These are phyloP conservation scores for Epichloe sibirici DNA, from an alignment of 2,329 filamentous ascomycete species.

Conservation along the genomic window DNA sequence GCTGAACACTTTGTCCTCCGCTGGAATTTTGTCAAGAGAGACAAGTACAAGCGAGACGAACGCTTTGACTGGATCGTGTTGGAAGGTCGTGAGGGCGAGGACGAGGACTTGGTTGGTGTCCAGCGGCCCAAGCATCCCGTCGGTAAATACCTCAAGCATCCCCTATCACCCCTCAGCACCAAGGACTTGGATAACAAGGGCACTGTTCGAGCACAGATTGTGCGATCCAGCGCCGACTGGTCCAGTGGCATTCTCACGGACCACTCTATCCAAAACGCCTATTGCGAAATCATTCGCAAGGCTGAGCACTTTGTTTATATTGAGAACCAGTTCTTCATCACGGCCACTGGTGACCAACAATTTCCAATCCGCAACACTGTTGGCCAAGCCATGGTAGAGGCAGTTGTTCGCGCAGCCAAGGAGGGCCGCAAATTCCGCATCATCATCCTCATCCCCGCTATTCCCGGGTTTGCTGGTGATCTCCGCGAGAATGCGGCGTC, in stretches of 20 bases:
- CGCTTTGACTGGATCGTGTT: conserved; percentile 77
- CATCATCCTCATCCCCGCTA: conserved; percentile 79
- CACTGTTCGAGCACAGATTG: conserved; percentile 67
- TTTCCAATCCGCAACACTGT: conserved; percentile 78
- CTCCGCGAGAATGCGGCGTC: conserved; percentile 70
- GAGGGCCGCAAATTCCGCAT: conserved; percentile 81
- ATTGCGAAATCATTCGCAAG: conserved; percentile 70
- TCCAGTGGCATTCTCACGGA: conserved; percentile 80
- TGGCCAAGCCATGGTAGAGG: conserved; percentile 81
- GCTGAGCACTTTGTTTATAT: conserved; percentile 94
- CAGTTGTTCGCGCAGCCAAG: conserved; percentile 67
- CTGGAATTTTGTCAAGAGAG: conserved; percentile 94
- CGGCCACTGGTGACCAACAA: conserved; percentile 82
- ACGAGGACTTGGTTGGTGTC: conserved; percentile 79
- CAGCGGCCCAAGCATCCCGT: conserved; percentile 83
- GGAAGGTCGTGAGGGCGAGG: conserved; percentile 59
- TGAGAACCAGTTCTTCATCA: conserved; percentile 98
- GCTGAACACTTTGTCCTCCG: conserved; percentile 88
- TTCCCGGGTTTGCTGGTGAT: conserved; percentile 91
- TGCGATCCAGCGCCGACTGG: conserved; percentile 90
- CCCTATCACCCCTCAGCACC: conserved; percentile 52
- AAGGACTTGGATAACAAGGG: conserved; percentile 57
- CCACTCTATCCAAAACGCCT: conserved; percentile 79
- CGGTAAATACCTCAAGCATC: conserved; percentile 77
- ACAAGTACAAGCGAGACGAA: conserved; percentile 89